phyloP scores from a whole-genome alignment of 768 basidiomycete species.

The Tricholoma hemisulphureum region DNA sequence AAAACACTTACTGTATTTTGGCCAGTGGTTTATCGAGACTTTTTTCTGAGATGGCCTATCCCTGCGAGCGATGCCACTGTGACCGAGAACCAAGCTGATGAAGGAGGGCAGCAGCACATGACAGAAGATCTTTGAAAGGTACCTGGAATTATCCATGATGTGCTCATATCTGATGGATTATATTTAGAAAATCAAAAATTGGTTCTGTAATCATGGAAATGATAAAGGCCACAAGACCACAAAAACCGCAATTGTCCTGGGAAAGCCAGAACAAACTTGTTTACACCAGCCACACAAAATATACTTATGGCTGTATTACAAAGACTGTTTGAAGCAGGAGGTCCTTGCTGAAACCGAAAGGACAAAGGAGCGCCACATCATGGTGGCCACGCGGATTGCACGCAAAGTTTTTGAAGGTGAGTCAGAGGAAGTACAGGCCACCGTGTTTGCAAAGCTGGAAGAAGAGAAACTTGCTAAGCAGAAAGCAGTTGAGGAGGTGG shows the following conservation, averaged over 20 bases:
- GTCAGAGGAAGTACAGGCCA: slow-evolving; percentile 5
- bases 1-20: slow-evolving; percentile 7
- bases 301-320: background rate
- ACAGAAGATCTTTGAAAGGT: background rate
- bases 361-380: background rate
- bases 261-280: background rate
- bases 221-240: background rate
- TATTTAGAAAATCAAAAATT: slow-evolving; percentile 2
- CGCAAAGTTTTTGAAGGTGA: slow-evolving; percentile 1
- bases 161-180: background rate
- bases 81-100: too few relatives aligned
- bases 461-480: background rate
- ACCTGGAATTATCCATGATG: too few relatives aligned
- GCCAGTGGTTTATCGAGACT: slow-evolving; percentile 1
- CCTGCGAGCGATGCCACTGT: too few relatives aligned
- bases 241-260: background rate
- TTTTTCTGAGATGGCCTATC: slow-evolving; percentile 3
- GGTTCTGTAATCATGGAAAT: slow-evolving; percentile 6
- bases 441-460: background rate
- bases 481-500: background rate
- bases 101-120: background rate
- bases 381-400: background rate
- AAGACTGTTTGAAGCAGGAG: background rate
- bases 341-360: background rate
- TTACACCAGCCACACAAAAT: background rate